These are phyloP conservation scores for Hypoxylon sp. DNA, from an alignment of 2,329 filamentous ascomycete species.

Conservation along the genomic window DNA sequence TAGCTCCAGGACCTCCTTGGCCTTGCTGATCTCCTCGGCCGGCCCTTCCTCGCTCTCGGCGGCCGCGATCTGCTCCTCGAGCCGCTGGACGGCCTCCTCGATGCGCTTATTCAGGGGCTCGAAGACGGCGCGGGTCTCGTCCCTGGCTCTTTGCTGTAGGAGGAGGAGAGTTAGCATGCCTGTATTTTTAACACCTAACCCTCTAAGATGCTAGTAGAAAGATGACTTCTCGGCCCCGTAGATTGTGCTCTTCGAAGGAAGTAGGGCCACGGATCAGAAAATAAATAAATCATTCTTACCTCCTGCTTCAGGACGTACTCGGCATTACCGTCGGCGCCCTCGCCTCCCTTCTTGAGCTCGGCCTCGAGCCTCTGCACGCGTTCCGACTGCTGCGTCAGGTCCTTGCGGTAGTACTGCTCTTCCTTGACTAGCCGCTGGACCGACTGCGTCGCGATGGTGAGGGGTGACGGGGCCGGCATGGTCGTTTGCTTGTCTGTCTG, in stretches of 20 bases:
- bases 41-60: conserved; percentile 56
- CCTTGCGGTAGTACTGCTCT: conserved; percentile 87
- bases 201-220: too few species aligned
- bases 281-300: conserved; percentile 58
- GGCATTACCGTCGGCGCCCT: conserved; percentile 73
- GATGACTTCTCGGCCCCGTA: neutral
- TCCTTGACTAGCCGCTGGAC: conserved; percentile 90
- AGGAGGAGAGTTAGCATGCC: neutral
- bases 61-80: conserved; percentile 80
- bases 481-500: conserved; percentile 22
- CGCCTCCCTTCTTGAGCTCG: conserved; percentile 59
- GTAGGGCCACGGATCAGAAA: conserved; percentile 1
- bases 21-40: conserved; percentile 61
- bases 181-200: too few species aligned
- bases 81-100: conserved; percentile 71
- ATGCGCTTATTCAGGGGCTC: conserved; percentile 76
- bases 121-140: conserved; percentile 88
- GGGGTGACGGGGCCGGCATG: conserved; percentile 80
- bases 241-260: neutral
- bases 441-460: conserved; percentile 80
- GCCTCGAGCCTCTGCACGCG: conserved; percentile 73
- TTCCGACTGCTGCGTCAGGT: conserved; percentile 77
- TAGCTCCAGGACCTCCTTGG: conserved; percentile 60
- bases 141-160: conserved; percentile 75
- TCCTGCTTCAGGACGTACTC: conserved; percentile 86